phyloP scores from a whole-genome alignment of 2,329 filamentous ascomycete species.

The Berkeleyomyces rouxiae region DNA sequence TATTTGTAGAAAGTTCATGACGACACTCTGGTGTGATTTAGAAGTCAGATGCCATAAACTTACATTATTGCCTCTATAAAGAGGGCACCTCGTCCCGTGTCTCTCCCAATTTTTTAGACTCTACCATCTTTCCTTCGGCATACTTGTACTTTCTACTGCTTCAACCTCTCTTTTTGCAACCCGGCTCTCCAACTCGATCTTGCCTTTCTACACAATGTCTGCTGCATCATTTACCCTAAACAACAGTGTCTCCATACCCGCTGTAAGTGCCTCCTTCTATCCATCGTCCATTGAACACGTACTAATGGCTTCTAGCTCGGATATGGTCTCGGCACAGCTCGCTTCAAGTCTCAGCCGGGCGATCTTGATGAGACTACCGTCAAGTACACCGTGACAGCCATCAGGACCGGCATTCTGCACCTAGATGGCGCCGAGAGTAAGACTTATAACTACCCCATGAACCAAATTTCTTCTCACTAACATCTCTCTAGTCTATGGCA shows the following conservation, averaged over 20 bases:
- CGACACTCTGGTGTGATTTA: too few relatives aligned
- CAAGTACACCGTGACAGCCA: conserved; percentile 39
- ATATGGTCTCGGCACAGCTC: conserved; percentile 57
- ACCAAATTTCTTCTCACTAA: neutral
- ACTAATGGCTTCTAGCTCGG: conserved; percentile 34
- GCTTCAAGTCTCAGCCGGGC: conserved; percentile 35
- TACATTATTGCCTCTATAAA: neutral
- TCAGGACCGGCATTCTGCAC: conserved; percentile 53
- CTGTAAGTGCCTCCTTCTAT: conserved; percentile 30
- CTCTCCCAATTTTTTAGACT: too few relatives aligned
- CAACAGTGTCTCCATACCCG: conserved; percentile 55
- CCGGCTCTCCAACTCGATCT: neutral
- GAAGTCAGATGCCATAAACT: too few relatives aligned
- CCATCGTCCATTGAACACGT: neutral
- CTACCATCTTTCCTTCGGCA: neutral
- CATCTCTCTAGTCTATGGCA: conserved; percentile 34
- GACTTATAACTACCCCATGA: conserved; percentile 8
- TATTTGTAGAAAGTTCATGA: too few relatives aligned
- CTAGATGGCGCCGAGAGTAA: conserved; percentile 58
- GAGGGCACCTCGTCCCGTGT: neutral
- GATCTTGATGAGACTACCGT: conserved; percentile 36
- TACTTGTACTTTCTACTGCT: neutral
- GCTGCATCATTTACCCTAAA: conserved; percentile 44
- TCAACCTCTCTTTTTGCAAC: neutral
- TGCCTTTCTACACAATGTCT: neutral